phyloP scores from a whole-genome alignment of 1,284 basidiomycete species.

The Entoloma clypeatum region DNA sequence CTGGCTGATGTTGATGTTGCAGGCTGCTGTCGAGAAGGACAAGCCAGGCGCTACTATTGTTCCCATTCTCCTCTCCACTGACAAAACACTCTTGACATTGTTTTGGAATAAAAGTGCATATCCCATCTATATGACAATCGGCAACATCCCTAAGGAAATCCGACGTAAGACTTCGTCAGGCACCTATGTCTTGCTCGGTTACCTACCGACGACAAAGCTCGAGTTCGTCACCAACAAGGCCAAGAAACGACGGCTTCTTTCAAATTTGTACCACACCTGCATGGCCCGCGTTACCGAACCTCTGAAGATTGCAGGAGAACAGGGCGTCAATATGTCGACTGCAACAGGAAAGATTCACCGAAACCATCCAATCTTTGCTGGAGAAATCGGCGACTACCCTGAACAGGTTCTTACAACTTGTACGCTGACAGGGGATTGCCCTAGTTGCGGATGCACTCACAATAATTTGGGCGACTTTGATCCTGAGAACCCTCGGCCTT shows the following conservation, averaged over 20 bases:
- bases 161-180: conserved; percentile 31
- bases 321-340: conserved; percentile 24
- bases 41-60: conserved; percentile 33
- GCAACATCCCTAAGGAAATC: conserved; percentile 40
- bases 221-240: conserved; percentile 29
- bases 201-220: conserved; percentile 34
- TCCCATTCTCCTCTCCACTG: conserved; percentile 37
- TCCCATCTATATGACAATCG: conserved; percentile 40
- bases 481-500: neutral
- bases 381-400: conserved; percentile 28
- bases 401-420: conserved; percentile 23
- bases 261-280: conserved; percentile 35
- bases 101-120: conserved; percentile 38
- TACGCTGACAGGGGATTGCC: too few species aligned
- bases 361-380: too few species aligned
- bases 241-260: conserved; percentile 21
- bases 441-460: too few species aligned
- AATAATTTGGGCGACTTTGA: too few species aligned
- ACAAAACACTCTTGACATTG: conserved; percentile 35
- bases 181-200: conserved; percentile 35
- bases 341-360: conserved; percentile 27
- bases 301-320: conserved; percentile 17
- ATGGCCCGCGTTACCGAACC: conserved; percentile 25
- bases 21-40: conserved; percentile 25
- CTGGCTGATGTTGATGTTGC: conserved; percentile 2